Conservation (phyloP, 2,329 filamentous ascomycete genomes). For the Sporothrix phasma region DNA sequence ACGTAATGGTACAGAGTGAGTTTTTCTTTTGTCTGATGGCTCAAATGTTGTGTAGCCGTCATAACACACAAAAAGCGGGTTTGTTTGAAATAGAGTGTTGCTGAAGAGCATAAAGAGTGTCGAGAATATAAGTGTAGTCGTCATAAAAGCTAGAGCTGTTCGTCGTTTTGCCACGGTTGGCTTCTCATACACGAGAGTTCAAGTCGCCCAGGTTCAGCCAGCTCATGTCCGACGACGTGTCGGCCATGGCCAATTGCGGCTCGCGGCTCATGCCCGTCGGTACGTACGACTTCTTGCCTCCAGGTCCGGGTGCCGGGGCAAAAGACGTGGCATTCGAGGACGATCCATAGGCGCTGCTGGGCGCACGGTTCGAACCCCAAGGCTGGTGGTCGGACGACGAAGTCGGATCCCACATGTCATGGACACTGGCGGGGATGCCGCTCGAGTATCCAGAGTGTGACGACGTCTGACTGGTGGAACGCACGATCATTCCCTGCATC, state of each 20-base stretch:
- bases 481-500: conserved; percentile 52
- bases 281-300: conserved; percentile 12
- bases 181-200: conserved; percentile 11
- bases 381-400: conserved; percentile 31
- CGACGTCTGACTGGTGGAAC: conserved; percentile 41
- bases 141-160: not conserved
- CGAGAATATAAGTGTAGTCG: conserved; percentile 6
- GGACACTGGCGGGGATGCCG: conserved; percentile 54
- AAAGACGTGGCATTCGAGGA: conserved; percentile 35
- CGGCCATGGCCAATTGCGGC: conserved; percentile 41
- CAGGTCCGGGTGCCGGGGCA: conserved; percentile 25
- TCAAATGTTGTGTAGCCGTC: conserved; percentile 11
- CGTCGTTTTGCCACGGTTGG: not conserved
- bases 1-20: conserved; percentile 7
- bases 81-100: not conserved
- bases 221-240: conserved; percentile 58
- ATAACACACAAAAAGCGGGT: conserved; percentile 8
- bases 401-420: conserved; percentile 45
- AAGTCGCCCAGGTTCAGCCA: conserved; percentile 62
- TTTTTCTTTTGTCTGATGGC: conserved; percentile 1
- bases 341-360: conserved; percentile 42
- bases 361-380: conserved; percentile 41
- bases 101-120: conserved; percentile 8
- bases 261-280: conserved; percentile 36
- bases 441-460: conserved; percentile 48